Evolutionary conservation across 352 stramenopile species (phyloP), one percentile per base, ranked within the genome.

Genomic region (Pythium sukuiense): DNA sequence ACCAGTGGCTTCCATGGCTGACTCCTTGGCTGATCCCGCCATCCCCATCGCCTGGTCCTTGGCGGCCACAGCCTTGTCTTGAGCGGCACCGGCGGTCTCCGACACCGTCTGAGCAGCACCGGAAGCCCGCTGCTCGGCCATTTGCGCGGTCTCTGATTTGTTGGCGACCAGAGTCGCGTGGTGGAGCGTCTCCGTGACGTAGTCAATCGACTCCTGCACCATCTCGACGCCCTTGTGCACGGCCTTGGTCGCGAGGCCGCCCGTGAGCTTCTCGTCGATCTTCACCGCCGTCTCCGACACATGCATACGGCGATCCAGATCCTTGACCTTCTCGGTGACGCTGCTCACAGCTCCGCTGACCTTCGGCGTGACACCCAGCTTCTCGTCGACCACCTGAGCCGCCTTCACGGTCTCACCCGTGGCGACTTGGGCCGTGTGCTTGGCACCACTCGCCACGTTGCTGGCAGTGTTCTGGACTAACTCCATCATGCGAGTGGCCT

Each of bases 191-290:
- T 89, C 77, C 24, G 77, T 81, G 24, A 89, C 75, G 65, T 93
- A 93, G 33, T 76, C 85, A 24, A 90, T 73, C 30, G 76, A 83
- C 57, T 89, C 80, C 8, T 74, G 70, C 16, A 88, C 77, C 41
- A 90, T 87, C 20, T 83, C 80, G n/a, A 82, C 75, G 32, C 79
- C 78, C 20, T 79, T 87, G 43, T 75, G 56, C 45, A 87, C 73
- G 41, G 86, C 46, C n/a, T 73, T 80, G 30, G 76, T 72, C 18
- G 71, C 84, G 37, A 92, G 63, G 1, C 84, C 84, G 27, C 83
- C 81, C 0, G 81, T 90, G 37, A 92, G 72, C 66, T 88, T 89
- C 33, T 59, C 53, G 56, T 92, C 84, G 16, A 92, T 76, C 69
- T 82, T 86, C 1, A 53, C 62, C 9, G 79, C 84, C 57, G 73